Evolutionary conservation across 176 grass and related monocot genomes (phyloP).

Genomic region (Coix lacrymajobi): DNA sequence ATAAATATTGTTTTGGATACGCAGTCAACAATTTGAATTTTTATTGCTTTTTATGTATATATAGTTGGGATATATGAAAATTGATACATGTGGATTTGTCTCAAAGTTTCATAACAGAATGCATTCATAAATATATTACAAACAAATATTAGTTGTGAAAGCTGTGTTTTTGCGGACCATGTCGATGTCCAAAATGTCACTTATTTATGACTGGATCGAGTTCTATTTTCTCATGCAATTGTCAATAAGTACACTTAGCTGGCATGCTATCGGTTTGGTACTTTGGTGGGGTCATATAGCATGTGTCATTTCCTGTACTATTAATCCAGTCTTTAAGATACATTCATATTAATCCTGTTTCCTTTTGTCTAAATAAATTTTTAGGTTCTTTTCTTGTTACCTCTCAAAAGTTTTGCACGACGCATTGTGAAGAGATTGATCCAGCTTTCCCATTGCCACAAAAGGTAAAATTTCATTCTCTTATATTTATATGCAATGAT

Average conservation of each 20-base stretch:
- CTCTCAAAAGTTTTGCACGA: slow-evolving; percentile 78
- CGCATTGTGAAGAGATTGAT: slow-evolving; percentile 82
- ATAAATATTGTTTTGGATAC: background rate
- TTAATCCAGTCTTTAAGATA: background rate
- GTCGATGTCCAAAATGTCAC: background rate
- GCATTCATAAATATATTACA: background rate
- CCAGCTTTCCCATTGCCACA: slow-evolving; percentile 76
- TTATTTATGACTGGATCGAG: background rate
- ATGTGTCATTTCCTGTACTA: slow-evolving; percentile 8
- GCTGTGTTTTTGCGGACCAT: background rate
- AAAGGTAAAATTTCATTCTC: slow-evolving; percentile 44
- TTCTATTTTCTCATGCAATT: background rate
- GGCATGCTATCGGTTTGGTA: background rate
- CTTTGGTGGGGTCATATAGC: background rate
- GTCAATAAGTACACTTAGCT: background rate
- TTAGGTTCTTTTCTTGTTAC: slow-evolving; percentile 88
- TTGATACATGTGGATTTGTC: background rate
- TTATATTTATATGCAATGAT: slow-evolving; percentile 6
- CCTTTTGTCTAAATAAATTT: slow-evolving; percentile 21
- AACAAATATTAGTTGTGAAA: background rate
- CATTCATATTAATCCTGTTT: slow-evolving; percentile 21
- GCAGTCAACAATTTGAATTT: background rate
- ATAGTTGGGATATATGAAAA: background rate
- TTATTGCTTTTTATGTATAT: background rate
- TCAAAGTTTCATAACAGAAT: background rate